Evolutionary conservation across 2,329 filamentous ascomycete genomes (phyloP).

Genomic region (Sclerotiophoma versabilis): DNA sequence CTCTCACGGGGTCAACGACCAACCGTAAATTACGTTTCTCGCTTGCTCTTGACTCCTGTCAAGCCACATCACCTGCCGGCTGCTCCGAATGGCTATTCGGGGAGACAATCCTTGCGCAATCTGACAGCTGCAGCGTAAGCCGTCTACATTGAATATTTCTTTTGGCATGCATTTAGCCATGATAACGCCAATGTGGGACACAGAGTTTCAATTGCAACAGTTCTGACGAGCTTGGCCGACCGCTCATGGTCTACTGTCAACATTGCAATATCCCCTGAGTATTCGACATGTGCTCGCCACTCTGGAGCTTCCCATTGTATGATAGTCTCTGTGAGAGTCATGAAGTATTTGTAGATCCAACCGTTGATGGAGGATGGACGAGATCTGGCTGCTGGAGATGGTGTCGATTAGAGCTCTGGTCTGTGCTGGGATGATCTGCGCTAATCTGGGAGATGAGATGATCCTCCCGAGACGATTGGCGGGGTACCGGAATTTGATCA

Average conservation of each 20-base stretch:
- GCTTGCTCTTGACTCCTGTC: background rate
- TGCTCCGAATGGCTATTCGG: background rate
- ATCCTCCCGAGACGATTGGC: constrained; percentile 5
- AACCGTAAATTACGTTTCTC: constrained; percentile 1
- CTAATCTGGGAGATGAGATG: constrained; percentile 7
- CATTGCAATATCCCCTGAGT: background rate
- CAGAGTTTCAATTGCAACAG: background rate
- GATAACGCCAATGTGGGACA: background rate
- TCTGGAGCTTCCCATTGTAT: background rate
- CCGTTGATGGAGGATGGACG: background rate
- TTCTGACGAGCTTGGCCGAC: background rate
- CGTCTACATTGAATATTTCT: background rate
- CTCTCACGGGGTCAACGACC: background rate
- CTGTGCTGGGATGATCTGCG: constrained; percentile 5
- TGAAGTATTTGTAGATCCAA: background rate
- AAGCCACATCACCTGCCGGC: background rate
- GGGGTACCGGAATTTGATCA: background rate
- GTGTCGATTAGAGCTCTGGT: background rate
- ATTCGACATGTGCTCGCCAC: background rate
- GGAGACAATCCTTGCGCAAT: background rate
- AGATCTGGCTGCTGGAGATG: constrained; percentile 1
- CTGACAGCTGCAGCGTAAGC: background rate
- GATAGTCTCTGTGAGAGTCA: constrained; percentile 4
- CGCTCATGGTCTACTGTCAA: background rate
- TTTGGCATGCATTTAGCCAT: background rate